Base-by-base conservation (phyloP, 129 eudicot species). In the Cynara cardunculus region DNA sequence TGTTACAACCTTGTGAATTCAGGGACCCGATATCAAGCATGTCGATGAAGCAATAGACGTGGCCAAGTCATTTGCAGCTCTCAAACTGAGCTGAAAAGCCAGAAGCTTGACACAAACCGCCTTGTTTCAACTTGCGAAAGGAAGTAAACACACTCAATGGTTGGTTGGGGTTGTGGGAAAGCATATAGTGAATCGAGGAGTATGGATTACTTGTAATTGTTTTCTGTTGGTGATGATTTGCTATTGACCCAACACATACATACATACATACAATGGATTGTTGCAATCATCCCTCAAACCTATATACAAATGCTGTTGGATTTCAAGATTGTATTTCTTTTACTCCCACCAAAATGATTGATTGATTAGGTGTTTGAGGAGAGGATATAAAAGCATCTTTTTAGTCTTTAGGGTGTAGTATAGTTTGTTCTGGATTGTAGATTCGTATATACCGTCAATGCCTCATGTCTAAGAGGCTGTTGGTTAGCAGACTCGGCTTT, bases 21-120 rank as follows among this genome's bases (percentile, higher is more conserved):
- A 94, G 98, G 98, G 98, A 41, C 80, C 91, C 4, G 89, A 81
- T 70, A 85, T 83, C 66, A 62, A 88, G 3, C 85, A 83, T 7
- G 84, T 94, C 14, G 89, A 86, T n/a, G 89, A 88, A 71, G 98
- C 97, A 14, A 90, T 94, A 32, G 89, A 92, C 7, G 85, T 89
- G 74, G 98, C 98, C 25, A 80, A 71, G 64, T 85, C 91, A 49
- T 94, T 92, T 75, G 98, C 98, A 1, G 75, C 92, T 14, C 75
- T 90, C 82, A 92, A 92, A 72, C 77, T 94, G 80, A 85, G 84
- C 22, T 88, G 88, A 88, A 44, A 68, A 35, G 56, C 21, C 21
- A 12, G 4, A 32, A 34, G n/a, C 6, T 18, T 39, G 16, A 67
- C 28, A 16, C 25, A 73, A 18, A 64, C 78, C 19, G 41, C 8